Evolutionary conservation across 805 yeast species (phyloP).

Genomic region (Saccharomycopsis vini): DNA sequence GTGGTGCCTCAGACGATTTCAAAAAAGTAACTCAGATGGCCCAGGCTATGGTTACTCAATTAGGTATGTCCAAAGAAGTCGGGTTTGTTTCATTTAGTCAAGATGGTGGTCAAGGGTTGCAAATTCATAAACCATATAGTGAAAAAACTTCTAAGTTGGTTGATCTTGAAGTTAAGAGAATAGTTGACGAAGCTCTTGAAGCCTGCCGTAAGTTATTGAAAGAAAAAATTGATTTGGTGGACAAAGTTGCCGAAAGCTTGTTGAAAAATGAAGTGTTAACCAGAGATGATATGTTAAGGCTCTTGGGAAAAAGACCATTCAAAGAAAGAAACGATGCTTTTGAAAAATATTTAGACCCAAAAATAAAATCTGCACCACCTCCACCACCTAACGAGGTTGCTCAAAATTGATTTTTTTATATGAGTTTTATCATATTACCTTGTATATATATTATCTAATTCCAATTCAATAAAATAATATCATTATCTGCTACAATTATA

Average conservation of each 20-base stretch:
- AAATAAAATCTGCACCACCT: constrained; percentile 5
- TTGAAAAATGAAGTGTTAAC: constrained; percentile 69
- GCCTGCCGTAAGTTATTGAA: constrained; percentile 49
- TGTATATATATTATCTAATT: no score
- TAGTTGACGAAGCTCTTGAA: constrained; percentile 56
- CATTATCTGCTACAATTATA: no score
- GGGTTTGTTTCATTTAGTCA: constrained; percentile 67
- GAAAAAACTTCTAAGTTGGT: constrained; percentile 61
- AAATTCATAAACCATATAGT: constrained; percentile 56
- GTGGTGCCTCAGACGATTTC: constrained; percentile 96
- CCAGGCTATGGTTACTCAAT: constrained; percentile 79
- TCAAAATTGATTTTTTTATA: no score
- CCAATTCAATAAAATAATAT: no score
- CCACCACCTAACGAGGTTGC: constrained; percentile 7
- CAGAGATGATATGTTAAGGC: constrained; percentile 68
- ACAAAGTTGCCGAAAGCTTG: constrained; percentile 65
- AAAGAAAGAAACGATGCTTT: constrained; percentile 79
- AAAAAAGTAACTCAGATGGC: constrained; percentile 94
- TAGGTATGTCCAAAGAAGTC: constrained; percentile 84
- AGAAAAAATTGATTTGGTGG: constrained; percentile 54
- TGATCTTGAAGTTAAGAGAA: constrained; percentile 59
- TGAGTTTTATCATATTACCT: no score
- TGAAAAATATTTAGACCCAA: constrained; percentile 57
- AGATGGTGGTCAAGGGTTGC: constrained; percentile 42
- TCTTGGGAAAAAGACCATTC: constrained; percentile 73